phyloP scores from a whole-genome alignment of 1,284 basidiomycete species.

The Inonotus hispidus region DNA sequence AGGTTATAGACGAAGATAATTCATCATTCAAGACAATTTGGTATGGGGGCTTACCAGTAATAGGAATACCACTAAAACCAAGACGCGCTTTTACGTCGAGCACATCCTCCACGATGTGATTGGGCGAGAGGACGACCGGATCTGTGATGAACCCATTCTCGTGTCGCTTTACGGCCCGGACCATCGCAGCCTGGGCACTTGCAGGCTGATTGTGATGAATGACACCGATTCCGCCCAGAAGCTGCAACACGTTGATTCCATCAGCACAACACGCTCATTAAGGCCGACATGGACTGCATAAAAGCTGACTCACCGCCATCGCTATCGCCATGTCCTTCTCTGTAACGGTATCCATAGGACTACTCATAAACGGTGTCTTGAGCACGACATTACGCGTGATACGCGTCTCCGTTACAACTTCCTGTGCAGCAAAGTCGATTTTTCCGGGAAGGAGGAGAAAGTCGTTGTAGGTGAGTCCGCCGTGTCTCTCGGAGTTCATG shows the following conservation, averaged over 20 bases:
- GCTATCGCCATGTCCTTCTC: slow-evolving; percentile 97
- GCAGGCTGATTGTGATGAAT: slow-evolving; percentile 97
- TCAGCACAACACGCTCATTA: slow-evolving; percentile 14
- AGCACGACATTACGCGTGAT: slow-evolving; percentile 91
- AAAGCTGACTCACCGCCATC: slow-evolving; percentile 67
- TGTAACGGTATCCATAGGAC: slow-evolving; percentile 99
- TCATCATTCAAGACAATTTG: slow-evolving; percentile 25
- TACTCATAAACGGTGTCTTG: slow-evolving; percentile 96
- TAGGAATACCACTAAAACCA: slow-evolving; percentile 97
- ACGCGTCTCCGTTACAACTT: slow-evolving; percentile 79
- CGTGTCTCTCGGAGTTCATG: slow-evolving; percentile 85
- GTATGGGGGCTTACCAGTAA: slow-evolving; percentile 72
- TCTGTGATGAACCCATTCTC: slow-evolving; percentile 99
- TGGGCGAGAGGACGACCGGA: slow-evolving; percentile 81
- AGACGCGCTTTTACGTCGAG: slow-evolving; percentile 89
- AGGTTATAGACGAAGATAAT: slow-evolving; percentile 54
- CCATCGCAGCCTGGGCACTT: slow-evolving; percentile 91
- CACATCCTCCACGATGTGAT: slow-evolving; percentile 83
- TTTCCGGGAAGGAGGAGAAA: slow-evolving; percentile 93
- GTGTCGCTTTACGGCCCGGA: slow-evolving; percentile 95
- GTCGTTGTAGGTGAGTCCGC: slow-evolving; percentile 96
- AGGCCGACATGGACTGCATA: background rate
- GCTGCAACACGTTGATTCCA: slow-evolving; percentile 37
- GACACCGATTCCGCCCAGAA: slow-evolving; percentile 95
- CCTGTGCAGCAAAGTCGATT: slow-evolving; percentile 87